phyloP scores from a whole-genome alignment of 176 grass and related monocot genomes.

The Musa acuminata region DNA sequence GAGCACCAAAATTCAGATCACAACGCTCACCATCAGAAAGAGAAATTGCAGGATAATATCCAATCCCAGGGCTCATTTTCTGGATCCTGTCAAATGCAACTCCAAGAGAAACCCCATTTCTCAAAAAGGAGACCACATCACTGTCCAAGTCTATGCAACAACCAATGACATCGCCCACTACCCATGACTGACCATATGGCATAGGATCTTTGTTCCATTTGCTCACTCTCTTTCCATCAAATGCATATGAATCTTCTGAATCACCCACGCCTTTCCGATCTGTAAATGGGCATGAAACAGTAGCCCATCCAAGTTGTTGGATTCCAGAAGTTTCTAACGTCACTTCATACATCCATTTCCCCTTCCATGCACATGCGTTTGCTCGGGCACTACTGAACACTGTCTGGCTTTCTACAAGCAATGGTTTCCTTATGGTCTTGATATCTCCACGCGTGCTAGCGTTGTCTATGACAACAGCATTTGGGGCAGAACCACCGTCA shows the following conservation, averaged over 20 bases:
- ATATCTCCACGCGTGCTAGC: slow-evolving; percentile 57
- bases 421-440: slow-evolving; percentile 46
- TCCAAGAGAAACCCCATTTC: slow-evolving; percentile 65
- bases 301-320: slow-evolving; percentile 79
- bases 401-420: slow-evolving; percentile 57
- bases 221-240: slow-evolving; percentile 59
- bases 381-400: slow-evolving; percentile 64
- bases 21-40: slow-evolving; percentile 78
- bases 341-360: slow-evolving; percentile 90
- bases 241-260: slow-evolving; percentile 71
- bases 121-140: slow-evolving; percentile 53
- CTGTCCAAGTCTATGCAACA: slow-evolving; percentile 71
- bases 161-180: slow-evolving; percentile 72
- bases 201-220: slow-evolving; percentile 76
- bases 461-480: slow-evolving; percentile 44
- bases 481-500: slow-evolving; percentile 26
- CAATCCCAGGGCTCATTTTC: slow-evolving; percentile 27
- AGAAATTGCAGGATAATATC: slow-evolving; percentile 75
- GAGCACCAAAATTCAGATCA: slow-evolving; percentile 70
- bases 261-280: slow-evolving; percentile 77
- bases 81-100: slow-evolving; percentile 54
- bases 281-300: slow-evolving; percentile 50
- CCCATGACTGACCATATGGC: slow-evolving; percentile 61
- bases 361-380: slow-evolving; percentile 50
- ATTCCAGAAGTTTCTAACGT: slow-evolving; percentile 72